These are phyloP conservation scores for Zasmidium angulare DNA, from an alignment of 2,329 filamentous ascomycete genomes.

Conservation along the genomic window DNA sequence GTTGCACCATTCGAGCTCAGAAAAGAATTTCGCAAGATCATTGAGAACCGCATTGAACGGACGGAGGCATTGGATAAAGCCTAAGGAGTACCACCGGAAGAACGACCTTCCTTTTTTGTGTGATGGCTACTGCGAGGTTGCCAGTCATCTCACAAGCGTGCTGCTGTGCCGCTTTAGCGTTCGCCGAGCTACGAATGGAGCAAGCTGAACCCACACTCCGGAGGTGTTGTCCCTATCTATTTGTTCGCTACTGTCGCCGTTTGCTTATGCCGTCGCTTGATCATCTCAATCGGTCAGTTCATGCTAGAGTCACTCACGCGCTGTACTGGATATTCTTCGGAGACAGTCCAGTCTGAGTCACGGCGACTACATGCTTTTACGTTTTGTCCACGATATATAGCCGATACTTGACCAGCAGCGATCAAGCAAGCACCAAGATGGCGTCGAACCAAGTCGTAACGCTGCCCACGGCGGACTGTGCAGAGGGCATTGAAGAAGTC, in stretches of 20 bases:
- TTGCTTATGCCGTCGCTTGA: neutral
- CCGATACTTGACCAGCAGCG: neutral
- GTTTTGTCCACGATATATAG: neutral
- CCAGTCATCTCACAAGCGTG: neutral
- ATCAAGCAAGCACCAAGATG: neutral
- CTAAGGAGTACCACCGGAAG: neutral
- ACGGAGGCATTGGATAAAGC: conserved; percentile 37
- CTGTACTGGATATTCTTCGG: neutral
- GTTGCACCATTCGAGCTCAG: conserved; percentile 71
- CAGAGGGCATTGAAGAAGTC: neutral
- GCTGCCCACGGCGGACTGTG: neutral
- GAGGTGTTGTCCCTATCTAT: too few species aligned
- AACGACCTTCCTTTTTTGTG: neutral
- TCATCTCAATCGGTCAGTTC: neutral
- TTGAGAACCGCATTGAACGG: conserved; percentile 60
- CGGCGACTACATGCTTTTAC: neutral
- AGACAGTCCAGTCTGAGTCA: neutral
- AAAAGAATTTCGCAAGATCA: conserved; percentile 64
- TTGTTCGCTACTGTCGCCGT: neutral
- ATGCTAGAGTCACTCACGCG: neutral
- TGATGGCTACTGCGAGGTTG: neutral
- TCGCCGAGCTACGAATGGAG: neutral
- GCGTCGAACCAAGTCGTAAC: neutral
- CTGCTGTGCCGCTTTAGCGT: too few species aligned
- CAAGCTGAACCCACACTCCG: neutral